Percentiles rank a stretch among this genome's conserved stretches.
Conservation (phyloP, 2,329 filamentous ascomycete genomes). For the Hypoxylon sp. region DNA sequence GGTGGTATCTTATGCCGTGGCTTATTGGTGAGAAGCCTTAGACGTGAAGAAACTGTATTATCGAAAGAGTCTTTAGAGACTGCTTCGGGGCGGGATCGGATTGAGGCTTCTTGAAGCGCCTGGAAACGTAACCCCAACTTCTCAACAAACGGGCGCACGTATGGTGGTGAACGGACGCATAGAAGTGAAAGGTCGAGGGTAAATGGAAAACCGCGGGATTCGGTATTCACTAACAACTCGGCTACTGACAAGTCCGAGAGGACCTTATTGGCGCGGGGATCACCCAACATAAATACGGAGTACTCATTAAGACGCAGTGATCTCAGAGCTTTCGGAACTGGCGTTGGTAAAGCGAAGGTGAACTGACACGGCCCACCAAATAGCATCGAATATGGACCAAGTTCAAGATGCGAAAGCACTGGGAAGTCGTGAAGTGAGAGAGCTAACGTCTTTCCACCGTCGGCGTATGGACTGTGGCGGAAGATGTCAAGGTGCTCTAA, state of each 20-base stretch:
- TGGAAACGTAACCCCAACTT: conserved; percentile 21
- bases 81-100: background rate
- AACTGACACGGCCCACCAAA: background rate
- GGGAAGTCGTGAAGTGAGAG: conserved; percentile 39
- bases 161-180: background rate
- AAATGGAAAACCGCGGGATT: conserved; percentile 19
- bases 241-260: conserved; percentile 29
- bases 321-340: conserved; percentile 27
- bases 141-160: conserved; percentile 15
- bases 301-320: conserved; percentile 31
- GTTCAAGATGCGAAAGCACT: conserved; percentile 32
- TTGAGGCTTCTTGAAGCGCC: conserved; percentile 15
- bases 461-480: background rate
- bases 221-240: conserved; percentile 31
- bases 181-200: conserved; percentile 35
- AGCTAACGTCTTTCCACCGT: background rate
- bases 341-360: conserved; percentile 16
- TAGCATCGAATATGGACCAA: conserved; percentile 18
- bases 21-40: conserved; percentile 37
- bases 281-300: conserved; percentile 3
- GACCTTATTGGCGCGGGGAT: background rate
- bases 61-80: background rate
- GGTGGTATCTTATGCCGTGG: conserved; percentile 23
- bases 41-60: conserved; percentile 17
- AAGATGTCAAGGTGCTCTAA: conserved; percentile 31